Percentiles rank a stretch among this genome's conserved stretches.
These are phyloP conservation scores for Pouteria campechiana DNA, from an alignment of 179 eudicot genomes.

Conservation along the genomic window DNA sequence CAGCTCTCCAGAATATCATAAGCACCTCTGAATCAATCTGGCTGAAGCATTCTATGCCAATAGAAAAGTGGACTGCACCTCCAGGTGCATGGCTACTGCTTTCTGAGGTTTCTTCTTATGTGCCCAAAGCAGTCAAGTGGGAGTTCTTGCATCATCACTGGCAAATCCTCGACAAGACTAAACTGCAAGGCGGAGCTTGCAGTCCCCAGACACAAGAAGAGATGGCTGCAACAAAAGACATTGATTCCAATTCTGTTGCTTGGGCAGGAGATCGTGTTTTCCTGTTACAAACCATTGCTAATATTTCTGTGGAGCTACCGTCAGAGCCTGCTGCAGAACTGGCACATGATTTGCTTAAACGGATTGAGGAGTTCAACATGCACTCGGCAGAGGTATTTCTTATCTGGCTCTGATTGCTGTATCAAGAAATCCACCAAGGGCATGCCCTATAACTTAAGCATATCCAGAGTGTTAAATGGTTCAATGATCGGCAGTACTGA, in stretches of 20 bases:
- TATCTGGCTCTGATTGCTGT: too few species aligned
- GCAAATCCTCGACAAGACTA: constrained; percentile 76
- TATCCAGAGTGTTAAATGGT: too few species aligned
- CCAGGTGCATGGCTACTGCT: constrained; percentile 93
- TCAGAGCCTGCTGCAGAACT: constrained; percentile 90
- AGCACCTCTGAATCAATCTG: constrained; percentile 62
- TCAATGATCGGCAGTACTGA: too few species aligned
- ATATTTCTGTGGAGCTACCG: constrained; percentile 76
- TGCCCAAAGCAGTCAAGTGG: constrained; percentile 75
- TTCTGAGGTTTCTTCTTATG: constrained; percentile 73
- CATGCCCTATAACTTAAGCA: too few species aligned
- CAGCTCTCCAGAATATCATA: constrained; percentile 73
- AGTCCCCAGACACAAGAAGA: constrained; percentile 22
- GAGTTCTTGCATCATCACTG: constrained; percentile 89
- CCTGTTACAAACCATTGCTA: constrained; percentile 81
- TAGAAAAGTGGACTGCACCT: constrained; percentile 96
- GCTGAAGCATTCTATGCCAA: constrained; percentile 55
- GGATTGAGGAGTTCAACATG: constrained; percentile 80
- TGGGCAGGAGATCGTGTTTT: constrained; percentile 92
- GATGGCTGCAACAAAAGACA: constrained; percentile 10
- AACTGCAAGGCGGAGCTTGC: constrained; percentile 14
- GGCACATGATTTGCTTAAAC: constrained; percentile 69
- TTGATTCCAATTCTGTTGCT: constrained; percentile 47
- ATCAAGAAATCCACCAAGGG: too few species aligned
- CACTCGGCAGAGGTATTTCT: constrained; percentile 79